Evolutionary conservation across 345 rosid species (phyloP).

Genomic region (Clausena lansium): DNA sequence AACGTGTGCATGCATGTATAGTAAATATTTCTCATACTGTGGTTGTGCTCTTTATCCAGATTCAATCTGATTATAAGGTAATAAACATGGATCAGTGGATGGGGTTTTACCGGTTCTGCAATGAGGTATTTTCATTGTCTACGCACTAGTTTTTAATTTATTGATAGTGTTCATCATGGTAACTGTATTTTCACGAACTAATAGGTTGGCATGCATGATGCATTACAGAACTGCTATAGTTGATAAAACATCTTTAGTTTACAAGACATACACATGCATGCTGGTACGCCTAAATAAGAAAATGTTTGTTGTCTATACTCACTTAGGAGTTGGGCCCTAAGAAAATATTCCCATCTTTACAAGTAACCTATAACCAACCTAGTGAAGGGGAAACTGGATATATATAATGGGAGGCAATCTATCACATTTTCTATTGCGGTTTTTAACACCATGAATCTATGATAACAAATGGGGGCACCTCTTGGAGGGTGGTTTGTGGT

Average conservation of each 20-base stretch:
- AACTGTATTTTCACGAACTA: not conserved
- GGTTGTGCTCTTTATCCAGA: slow-evolving; percentile 41
- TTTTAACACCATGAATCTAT: not conserved
- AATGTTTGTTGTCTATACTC: not conserved
- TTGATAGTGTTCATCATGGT: not conserved
- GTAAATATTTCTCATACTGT: not conserved
- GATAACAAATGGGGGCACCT: not conserved
- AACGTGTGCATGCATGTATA: not conserved
- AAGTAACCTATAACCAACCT: not conserved
- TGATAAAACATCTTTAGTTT: not conserved
- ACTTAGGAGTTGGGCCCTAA: not conserved
- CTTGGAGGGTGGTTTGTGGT: not conserved
- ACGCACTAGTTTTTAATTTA: not conserved
- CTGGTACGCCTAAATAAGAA: not conserved
- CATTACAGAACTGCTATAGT: not conserved
- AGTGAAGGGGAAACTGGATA: not conserved
- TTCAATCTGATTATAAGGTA: slow-evolving; percentile 90
- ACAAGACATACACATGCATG: no score
- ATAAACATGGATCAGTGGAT: slow-evolving; percentile 97
- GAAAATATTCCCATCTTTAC: not conserved
- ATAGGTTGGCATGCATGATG: not conserved
- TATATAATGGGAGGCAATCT: not conserved
- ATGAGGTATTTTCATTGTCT: slow-evolving; percentile 59
- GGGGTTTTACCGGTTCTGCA: slow-evolving; percentile 81
- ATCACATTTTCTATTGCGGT: not conserved